Conservation (phyloP, 768 basidiomycete species). For the Boletus speciosus region DNA sequence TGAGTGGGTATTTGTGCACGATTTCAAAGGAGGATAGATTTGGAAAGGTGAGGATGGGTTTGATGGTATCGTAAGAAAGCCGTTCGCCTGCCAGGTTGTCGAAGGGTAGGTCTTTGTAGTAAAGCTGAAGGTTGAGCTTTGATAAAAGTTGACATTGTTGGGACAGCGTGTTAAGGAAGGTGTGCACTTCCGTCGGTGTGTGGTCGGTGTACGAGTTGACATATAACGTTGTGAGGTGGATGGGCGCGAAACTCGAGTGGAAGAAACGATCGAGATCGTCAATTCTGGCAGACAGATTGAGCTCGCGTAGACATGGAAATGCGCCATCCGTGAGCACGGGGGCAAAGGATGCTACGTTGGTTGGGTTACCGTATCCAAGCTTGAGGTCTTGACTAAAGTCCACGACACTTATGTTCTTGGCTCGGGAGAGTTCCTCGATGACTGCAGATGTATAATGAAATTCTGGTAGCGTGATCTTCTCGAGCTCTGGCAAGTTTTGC, state of each 20-base stretch:
- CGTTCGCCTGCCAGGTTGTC: constrained; percentile 21
- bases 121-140: constrained; percentile 38
- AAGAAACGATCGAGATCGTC: constrained; percentile 46
- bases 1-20: constrained; percentile 29
- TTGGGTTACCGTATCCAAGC: constrained; percentile 45
- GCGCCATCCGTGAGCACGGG: constrained; percentile 46
- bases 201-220: constrained; percentile 49
- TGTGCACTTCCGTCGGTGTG: constrained; percentile 38
- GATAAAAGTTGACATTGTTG: constrained; percentile 48
- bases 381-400: constrained; percentile 51
- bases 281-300: constrained; percentile 46
- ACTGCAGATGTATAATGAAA: constrained; percentile 47
- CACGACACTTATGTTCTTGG: constrained; percentile 42
- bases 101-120: constrained; percentile 18
- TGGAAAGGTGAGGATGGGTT: constrained; percentile 34
- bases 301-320: constrained; percentile 52
- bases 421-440: constrained; percentile 44
- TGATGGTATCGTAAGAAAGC: constrained; percentile 35
- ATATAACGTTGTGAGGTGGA: constrained; percentile 48
- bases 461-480: constrained; percentile 48
- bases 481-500: constrained; percentile 40
- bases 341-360: constrained; percentile 42
- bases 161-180: constrained; percentile 43
- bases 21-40: constrained; percentile 33
- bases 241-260: constrained; percentile 41